These are phyloP conservation scores for Colletotrichum trifolii DNA, from an alignment of 2,329 filamentous ascomycete species.

Conservation along the genomic window DNA sequence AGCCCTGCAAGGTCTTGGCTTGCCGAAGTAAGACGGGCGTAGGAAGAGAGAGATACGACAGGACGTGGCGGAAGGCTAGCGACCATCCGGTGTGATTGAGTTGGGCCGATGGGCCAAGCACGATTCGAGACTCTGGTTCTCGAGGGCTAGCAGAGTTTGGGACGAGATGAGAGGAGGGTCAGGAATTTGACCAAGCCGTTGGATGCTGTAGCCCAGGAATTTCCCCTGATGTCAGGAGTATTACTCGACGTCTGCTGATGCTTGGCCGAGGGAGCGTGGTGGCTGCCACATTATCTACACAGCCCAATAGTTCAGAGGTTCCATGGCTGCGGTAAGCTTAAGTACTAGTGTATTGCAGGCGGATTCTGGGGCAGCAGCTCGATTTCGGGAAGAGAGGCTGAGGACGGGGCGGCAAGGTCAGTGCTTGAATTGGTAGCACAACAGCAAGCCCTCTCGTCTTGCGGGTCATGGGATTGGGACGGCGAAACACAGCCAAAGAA, in stretches of 20 bases:
- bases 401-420: constrained; percentile 5
- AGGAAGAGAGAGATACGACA: background rate
- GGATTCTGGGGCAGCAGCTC: background rate
- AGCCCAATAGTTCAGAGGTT: constrained; percentile 1
- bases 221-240: constrained; percentile 19
- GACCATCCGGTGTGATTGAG: constrained; percentile 25
- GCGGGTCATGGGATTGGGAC: constrained; percentile 6
- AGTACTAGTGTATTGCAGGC: constrained; percentile 26
- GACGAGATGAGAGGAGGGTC: constrained; percentile 13
- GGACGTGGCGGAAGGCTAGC: constrained; percentile 1
- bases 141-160: background rate
- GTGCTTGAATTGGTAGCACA: constrained; percentile 7
- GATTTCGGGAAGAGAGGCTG: constrained; percentile 6
- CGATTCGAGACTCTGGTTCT: constrained; percentile 3
- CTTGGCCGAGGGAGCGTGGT: background rate
- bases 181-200: constrained; percentile 20
- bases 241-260: constrained; percentile 2
- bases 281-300: background rate
- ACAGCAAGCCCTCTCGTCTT: background rate
- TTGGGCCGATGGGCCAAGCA: constrained; percentile 7
- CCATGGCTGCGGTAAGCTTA: constrained; percentile 28
- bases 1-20: constrained; percentile 31
- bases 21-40: constrained; percentile 14
- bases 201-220: constrained; percentile 1
- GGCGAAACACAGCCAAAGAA: constrained; percentile 4